Percentiles rank a stretch among this genome's conserved stretches.
phyloP scores from a whole-genome alignment of 225 moss, liverwort and hornwort genomes.

The Thuidium tamariscinum region DNA sequence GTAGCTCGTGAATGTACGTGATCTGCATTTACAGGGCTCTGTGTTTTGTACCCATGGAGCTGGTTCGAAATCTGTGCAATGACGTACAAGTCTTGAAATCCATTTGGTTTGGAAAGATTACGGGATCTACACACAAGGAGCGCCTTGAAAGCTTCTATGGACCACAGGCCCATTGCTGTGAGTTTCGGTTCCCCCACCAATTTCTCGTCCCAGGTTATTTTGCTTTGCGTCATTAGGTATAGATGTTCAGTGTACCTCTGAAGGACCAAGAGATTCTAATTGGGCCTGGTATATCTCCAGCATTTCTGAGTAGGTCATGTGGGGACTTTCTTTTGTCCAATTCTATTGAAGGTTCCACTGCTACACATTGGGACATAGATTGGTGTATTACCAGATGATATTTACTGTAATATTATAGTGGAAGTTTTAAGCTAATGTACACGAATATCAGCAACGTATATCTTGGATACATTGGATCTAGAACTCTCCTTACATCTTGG shows the following conservation, averaged over 20 bases:
- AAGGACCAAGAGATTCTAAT: not conserved
- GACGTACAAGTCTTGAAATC: conserved; percentile 78
- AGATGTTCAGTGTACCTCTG: not conserved
- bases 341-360: not conserved
- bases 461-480: not conserved
- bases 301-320: not conserved
- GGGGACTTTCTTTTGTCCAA: not conserved
- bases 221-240: not conserved
- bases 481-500: not conserved
- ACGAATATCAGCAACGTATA: not conserved
- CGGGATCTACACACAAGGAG: conserved; percentile 82
- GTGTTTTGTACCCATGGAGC: conserved; percentile 26
- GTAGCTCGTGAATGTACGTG: not conserved
- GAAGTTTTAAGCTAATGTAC: not conserved
- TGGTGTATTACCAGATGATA: not conserved
- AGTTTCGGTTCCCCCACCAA: not conserved
- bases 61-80: conserved; percentile 42
- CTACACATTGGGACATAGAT: no score
- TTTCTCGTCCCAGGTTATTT: not conserved
- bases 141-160: conserved; percentile 84
- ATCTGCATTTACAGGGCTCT: not conserved
- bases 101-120: conserved; percentile 73
- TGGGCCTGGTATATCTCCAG: not conserved
- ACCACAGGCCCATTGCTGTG: conserved; percentile 78
- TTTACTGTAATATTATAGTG: not conserved